Evolutionary conservation across 208 protist genomes (phyloP).

Genomic region (Leishmania guyanensis): DNA sequence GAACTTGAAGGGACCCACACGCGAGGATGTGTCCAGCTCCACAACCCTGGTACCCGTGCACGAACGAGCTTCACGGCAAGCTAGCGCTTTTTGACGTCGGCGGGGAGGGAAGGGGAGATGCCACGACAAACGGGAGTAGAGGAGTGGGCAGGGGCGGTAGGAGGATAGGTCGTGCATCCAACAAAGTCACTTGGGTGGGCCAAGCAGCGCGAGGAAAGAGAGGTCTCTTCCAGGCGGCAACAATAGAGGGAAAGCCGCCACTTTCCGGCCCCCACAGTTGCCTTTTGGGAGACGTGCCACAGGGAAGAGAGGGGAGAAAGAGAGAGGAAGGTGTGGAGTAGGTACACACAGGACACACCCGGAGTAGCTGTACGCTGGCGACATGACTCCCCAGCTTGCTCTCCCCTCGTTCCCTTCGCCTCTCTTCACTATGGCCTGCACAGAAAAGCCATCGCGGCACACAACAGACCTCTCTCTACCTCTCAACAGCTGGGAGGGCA

Average conservation of each 20-base stretch:
- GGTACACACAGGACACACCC: not conserved
- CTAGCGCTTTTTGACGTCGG: not conserved
- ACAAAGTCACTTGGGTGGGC: not conserved
- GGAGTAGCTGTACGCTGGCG: not conserved
- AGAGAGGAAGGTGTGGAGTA: not conserved
- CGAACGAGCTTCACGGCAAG: not conserved
- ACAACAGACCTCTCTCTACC: not conserved
- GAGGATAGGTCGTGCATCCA: not conserved
- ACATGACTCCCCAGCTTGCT: not conserved
- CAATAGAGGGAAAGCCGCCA: not conserved
- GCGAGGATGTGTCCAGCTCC: not conserved
- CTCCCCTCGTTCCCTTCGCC: not conserved
- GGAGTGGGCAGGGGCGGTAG: not conserved
- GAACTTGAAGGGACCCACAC: not conserved
- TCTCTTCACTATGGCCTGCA: not conserved
- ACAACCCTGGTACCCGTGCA: not conserved
- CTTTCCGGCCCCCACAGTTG: not conserved
- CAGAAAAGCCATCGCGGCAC: not conserved
- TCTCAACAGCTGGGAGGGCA: not conserved
- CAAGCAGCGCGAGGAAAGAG: not conserved
- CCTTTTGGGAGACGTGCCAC: not conserved
- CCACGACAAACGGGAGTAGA: not conserved
- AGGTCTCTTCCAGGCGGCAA: not conserved
- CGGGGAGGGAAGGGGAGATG: not conserved
- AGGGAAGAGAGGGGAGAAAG: slow-evolving; percentile 10